Percentiles rank a stretch among this genome's conserved stretches.
phyloP scores from a whole-genome alignment of 2,329 filamentous ascomycete species.

The Cadophora malorum region DNA sequence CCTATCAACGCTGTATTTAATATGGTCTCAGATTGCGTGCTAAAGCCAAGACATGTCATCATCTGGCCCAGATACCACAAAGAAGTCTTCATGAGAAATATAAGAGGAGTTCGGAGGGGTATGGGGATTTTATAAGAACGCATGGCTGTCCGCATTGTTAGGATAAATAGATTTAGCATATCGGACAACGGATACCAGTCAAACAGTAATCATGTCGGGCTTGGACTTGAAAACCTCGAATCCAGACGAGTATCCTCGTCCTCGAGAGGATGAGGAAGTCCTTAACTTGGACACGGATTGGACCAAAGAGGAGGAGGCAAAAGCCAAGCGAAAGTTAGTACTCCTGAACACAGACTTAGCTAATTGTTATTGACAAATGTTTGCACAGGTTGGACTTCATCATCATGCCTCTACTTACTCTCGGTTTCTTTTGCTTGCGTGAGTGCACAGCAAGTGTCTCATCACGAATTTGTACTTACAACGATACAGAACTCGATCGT shows the following conservation, averaged over 20 bases:
- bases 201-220: constrained; percentile 6
- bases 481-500: constrained; percentile 39
- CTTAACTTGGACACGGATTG: constrained; percentile 13
- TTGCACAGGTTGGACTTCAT: constrained; percentile 15
- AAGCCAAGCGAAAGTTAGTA: constrained; percentile 18
- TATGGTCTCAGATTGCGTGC: constrained; percentile 13
- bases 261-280: constrained; percentile 9
- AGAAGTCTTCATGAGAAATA: neutral
- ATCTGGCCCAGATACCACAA: constrained; percentile 12
- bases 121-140: neutral
- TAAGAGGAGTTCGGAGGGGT: neutral
- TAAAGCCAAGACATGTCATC: constrained; percentile 19
- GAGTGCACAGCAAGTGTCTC: neutral
- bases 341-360: no score
- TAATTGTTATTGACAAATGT: neutral
- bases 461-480: neutral
- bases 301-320: constrained; percentile 14
- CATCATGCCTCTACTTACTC: constrained; percentile 23
- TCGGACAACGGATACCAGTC: neutral
- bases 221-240: constrained; percentile 12
- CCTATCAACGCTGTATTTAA: neutral
- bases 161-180: neutral
- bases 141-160: neutral
- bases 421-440: constrained; percentile 24
- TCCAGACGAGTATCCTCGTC: constrained; percentile 15